phyloP scores from a whole-genome alignment of 2,329 filamentous ascomycete genomes.

The Penicillium polonicum region DNA sequence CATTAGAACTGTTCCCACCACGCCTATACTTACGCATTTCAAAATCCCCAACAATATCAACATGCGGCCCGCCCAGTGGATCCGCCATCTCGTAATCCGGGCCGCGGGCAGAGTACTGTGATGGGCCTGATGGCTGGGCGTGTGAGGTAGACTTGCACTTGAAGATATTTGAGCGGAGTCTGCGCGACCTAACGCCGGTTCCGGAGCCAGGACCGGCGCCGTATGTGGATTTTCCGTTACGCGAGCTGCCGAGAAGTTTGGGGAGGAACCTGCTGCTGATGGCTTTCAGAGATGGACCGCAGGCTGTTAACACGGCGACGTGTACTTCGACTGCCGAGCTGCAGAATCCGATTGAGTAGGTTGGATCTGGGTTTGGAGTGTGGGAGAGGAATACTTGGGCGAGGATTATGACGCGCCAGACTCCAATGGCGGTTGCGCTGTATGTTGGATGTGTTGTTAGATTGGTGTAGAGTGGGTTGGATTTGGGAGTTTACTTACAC shows the following conservation, averaged over 20 bases:
- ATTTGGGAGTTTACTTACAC: slow-evolving; percentile 17
- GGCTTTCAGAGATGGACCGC: slow-evolving; percentile 30
- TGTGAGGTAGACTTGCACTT: background rate
- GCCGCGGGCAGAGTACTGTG: slow-evolving; percentile 7
- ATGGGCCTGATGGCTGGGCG: background rate
- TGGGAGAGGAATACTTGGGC: slow-evolving; percentile 20
- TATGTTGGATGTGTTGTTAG: background rate
- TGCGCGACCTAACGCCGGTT: slow-evolving; percentile 10
- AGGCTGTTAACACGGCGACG: slow-evolving; percentile 32
- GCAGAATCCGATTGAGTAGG: slow-evolving; percentile 29
- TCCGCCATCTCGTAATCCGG: slow-evolving; percentile 24
- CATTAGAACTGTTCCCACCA: slow-evolving; percentile 12
- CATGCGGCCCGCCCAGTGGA: slow-evolving; percentile 8
- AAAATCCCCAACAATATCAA: slow-evolving; percentile 7
- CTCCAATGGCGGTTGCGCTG: slow-evolving; percentile 30
- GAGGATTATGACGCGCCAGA: slow-evolving; percentile 32
- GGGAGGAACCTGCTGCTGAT: slow-evolving; percentile 20
- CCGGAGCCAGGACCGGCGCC: slow-evolving; percentile 3
- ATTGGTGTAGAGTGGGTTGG: background rate
- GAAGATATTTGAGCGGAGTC: slow-evolving; percentile 7
- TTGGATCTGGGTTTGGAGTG: slow-evolving; percentile 15
- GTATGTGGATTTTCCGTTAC: slow-evolving; percentile 12
- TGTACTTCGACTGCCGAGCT: slow-evolving; percentile 33
- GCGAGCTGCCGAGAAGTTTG: slow-evolving; percentile 20
- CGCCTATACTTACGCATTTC: slow-evolving; percentile 24